A percentile compares a stretch with the other conserved stretches of the same genome.
Conservation (phyloP, 2,329 filamentous ascomycete species). For the Fusarium sp. region DNA sequence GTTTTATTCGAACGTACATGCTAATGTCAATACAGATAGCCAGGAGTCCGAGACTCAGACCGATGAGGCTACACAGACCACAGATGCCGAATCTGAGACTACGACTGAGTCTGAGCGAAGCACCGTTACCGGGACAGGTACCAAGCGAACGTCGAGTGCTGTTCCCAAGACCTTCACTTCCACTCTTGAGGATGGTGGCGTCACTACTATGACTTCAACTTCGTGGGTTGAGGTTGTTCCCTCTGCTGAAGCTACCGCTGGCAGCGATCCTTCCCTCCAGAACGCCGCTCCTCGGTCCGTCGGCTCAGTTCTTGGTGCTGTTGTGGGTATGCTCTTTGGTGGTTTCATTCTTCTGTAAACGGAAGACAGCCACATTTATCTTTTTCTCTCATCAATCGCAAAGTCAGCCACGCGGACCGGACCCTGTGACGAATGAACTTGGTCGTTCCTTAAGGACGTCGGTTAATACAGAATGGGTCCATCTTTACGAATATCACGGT, state of each 20-base stretch:
- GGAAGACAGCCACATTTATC: background rate
- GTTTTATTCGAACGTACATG: conserved; percentile 1
- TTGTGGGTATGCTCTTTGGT: conserved; percentile 49
- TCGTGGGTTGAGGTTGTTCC: conserved; percentile 62
- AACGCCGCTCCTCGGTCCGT: conserved; percentile 51
- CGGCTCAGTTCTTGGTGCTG: conserved; percentile 45
- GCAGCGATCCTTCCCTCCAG: conserved; percentile 55
- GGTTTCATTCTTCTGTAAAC: conserved; percentile 49
- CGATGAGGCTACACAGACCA: conserved; percentile 39
- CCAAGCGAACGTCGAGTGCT: conserved; percentile 53
- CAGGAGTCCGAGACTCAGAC: conserved; percentile 28
- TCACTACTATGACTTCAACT: conserved; percentile 63
- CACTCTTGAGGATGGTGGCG: conserved; percentile 60
- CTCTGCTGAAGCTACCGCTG: conserved; percentile 47
- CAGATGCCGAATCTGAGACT: conserved; percentile 36
- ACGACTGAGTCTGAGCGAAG: conserved; percentile 43
- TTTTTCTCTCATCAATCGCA: background rate
- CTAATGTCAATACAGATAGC: conserved; percentile 29
- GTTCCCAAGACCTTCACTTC: conserved; percentile 61
- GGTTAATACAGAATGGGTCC: conserved; percentile 29
- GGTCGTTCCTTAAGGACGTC: background rate
- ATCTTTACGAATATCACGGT: conserved; percentile 47
- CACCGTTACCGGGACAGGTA: conserved; percentile 53
- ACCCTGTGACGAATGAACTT: conserved; percentile 14
- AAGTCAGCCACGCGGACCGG: conserved; percentile 3